These are phyloP conservation scores for Lactuca sativa DNA, from an alignment of 129 eudicot genomes.

Conservation along the genomic window DNA sequence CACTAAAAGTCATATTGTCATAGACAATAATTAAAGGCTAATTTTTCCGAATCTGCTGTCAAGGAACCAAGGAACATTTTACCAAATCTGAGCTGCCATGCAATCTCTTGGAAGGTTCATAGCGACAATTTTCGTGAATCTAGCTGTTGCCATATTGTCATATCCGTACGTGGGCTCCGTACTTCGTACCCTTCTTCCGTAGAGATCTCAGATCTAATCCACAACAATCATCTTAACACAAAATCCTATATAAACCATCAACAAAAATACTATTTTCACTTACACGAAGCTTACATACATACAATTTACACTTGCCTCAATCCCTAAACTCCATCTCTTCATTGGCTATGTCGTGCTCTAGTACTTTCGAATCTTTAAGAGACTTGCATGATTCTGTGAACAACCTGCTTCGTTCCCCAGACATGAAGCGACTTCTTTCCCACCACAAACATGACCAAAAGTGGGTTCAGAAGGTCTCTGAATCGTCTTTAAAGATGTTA, in stretches of 20 bases:
- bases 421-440: slow-evolving; percentile 39
- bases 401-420: slow-evolving; percentile 59
- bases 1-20: too few species aligned
- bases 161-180: slow-evolving; percentile 25
- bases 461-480: slow-evolving; percentile 60
- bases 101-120: slow-evolving; percentile 35
- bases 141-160: slow-evolving; percentile 36
- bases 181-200: slow-evolving; percentile 35
- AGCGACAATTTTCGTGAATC: slow-evolving; percentile 26
- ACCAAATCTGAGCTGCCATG: slow-evolving; percentile 19
- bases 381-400: slow-evolving; percentile 78
- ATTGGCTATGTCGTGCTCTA: slow-evolving; percentile 39
- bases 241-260: slow-evolving; percentile 19
- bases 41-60: not conserved
- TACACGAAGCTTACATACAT: slow-evolving; percentile 4
- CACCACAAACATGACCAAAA: slow-evolving; percentile 40
- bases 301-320: not conserved
- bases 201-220: slow-evolving; percentile 42
- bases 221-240: not conserved
- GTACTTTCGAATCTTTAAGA: slow-evolving; percentile 47
- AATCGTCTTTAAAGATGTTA: slow-evolving; percentile 65
- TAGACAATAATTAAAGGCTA: too few species aligned
- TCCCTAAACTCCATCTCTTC: not conserved
- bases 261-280: too few species aligned
- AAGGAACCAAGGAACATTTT: slow-evolving; percentile 6